Evolutionary conservation across 768 basidiomycete genomes (phyloP), one percentile per base, ranked within the genome.

Genomic region (Boletus fagicola): DNA sequence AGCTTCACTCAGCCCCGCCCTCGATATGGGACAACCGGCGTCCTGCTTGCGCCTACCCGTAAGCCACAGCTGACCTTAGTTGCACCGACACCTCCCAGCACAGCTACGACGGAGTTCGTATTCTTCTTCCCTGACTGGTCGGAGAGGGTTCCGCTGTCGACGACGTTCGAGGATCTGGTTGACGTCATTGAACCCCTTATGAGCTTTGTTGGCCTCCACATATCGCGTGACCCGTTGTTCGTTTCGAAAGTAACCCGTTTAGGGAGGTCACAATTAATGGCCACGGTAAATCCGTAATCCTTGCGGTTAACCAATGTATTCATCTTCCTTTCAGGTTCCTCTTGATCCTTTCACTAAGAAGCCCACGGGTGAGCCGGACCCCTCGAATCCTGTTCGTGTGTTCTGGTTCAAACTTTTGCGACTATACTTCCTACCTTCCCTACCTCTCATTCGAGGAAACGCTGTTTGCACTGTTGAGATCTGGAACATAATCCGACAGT

Each of bases 61-160:
- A 92, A 88, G 65, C 76, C 83, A 0, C 69, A 82, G 5, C 77
- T 94, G n/a, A 91, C 92, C 0, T 73, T 89, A 4, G 82, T 82
- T 71, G 88, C 90, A 2, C 95, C 95, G 4, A 82, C 83, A 13
- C 94, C 95, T 26, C 88, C 91, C 0, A 81, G 83, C 63, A 94
- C 92, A 22, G 81, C 76, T 53, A 80, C 77, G 4, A 80, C 80
- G n/a, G 84, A 88, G 50, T 96, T 92, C 64, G 82, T 92, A 6
- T 97, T 92, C 78, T 98, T 97, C 80, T 96, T 87, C 70, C 89
- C 92, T 13, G 78, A 85, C 54, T 98, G 94, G 94, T 70, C 74
- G 15, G 82, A 87, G 45, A 79, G 80, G 49, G 75, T 95, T 31
- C 91, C 90, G 5, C 63, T 85, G 31, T 88, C 88, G 67, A 73